Conservation (phyloP, 1,139 yeast species). For the Saccharomyces hybrid region DNA sequence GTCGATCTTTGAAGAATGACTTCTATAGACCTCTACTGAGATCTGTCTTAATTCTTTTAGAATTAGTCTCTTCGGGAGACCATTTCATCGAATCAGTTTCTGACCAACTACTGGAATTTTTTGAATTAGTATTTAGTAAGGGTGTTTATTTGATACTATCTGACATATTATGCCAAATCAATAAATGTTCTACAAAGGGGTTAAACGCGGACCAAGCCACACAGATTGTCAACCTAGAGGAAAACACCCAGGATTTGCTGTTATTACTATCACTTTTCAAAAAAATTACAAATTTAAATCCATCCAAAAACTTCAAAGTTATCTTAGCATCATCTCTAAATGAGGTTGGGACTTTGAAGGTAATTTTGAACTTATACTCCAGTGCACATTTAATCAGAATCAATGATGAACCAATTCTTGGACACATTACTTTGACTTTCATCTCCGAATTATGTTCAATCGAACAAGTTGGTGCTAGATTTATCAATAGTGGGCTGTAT, state of each 20-base stretch:
- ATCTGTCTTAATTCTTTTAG: constrained; percentile 45
- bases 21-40: constrained; percentile 56
- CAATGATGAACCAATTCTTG: constrained; percentile 59
- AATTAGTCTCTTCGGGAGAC: constrained; percentile 38
- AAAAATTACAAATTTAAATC: constrained; percentile 46
- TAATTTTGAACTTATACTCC: constrained; percentile 59
- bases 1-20: constrained; percentile 34
- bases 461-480: constrained; percentile 56
- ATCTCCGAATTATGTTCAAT: constrained; percentile 62
- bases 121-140: constrained; percentile 51
- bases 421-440: constrained; percentile 64
- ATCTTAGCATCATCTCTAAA: constrained; percentile 48
- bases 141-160: constrained; percentile 50
- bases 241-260: constrained; percentile 56
- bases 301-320: constrained; percentile 43
- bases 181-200: constrained; percentile 26
- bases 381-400: constrained; percentile 57
- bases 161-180: constrained; percentile 50
- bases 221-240: constrained; percentile 30
- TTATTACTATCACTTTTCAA: constrained; percentile 58
- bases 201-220: constrained; percentile 19
- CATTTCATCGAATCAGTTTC: constrained; percentile 42
- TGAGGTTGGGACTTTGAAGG: constrained; percentile 54
- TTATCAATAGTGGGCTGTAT: constrained; percentile 60
- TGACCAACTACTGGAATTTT: constrained; percentile 47